Conservation (phyloP, 2,329 filamentous ascomycete genomes). For the Lojkania enalia region DNA sequence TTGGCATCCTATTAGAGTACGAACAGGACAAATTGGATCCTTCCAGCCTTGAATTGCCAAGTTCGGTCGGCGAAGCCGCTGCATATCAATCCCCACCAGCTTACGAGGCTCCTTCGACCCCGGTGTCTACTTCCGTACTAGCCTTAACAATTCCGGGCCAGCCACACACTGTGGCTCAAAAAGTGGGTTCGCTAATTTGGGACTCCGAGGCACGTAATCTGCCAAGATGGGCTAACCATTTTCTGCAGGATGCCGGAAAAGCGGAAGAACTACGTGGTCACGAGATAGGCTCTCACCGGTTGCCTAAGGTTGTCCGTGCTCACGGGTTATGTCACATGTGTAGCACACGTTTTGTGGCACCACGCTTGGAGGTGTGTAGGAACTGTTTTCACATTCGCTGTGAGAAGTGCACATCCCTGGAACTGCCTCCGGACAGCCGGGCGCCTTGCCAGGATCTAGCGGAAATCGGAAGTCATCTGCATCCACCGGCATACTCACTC, state of each 20-base stretch:
- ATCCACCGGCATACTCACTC: conserved; percentile 14
- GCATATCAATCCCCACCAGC: conserved; percentile 8
- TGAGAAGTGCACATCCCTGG: conserved; percentile 7
- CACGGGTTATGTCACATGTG: conserved; percentile 13
- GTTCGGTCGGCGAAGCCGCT: conserved; percentile 2
- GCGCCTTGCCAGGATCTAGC: conserved; percentile 5
- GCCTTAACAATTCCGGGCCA: conserved; percentile 1
- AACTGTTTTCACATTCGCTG: conserved; percentile 16
- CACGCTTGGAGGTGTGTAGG: conserved; percentile 1
- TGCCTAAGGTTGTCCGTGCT: conserved; percentile 8
- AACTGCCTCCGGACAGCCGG: conserved; percentile 9
- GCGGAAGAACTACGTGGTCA: conserved; percentile 10
- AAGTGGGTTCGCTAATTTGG: conserved; percentile 6
- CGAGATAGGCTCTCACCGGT: conserved; percentile 2
- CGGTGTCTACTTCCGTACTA: conserved; percentile 2
- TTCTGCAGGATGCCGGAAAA: conserved; percentile 11
- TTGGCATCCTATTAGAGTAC: conserved; percentile 9
- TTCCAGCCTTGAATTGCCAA: background rate
- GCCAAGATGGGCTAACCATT: conserved; percentile 9
- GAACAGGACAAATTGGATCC: background rate
- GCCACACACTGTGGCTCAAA: conserved; percentile 9
- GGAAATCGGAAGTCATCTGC: conserved; percentile 15
- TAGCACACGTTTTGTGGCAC: conserved; percentile 10
- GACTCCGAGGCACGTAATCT: conserved; percentile 6
- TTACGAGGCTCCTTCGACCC: no score